Percentiles rank a stretch among this genome's conserved stretches.
Evolutionary conservation across 495 filamentous ascomycete genomes (phyloP).

Genomic region (Coniosporium apollinis): DNA sequence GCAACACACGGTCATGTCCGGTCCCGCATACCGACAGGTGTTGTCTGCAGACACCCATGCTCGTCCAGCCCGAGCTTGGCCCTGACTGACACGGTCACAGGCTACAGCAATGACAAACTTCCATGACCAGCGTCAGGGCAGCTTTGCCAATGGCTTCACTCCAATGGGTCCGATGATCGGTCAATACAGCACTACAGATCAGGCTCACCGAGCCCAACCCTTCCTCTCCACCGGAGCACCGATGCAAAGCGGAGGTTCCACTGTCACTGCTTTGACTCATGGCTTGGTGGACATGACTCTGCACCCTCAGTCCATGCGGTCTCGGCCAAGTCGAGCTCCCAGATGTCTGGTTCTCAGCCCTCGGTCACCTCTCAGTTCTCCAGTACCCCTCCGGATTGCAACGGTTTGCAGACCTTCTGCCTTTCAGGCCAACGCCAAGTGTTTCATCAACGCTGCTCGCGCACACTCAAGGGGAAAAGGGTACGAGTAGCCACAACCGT

Average conservation of each 20-base stretch:
- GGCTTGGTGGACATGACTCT: constrained; percentile 19
- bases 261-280: constrained; percentile 17
- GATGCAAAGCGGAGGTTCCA: constrained; percentile 7
- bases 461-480: too few relatives aligned
- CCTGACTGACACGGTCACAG: background rate
- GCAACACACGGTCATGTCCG: too few relatives aligned
- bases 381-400: too few relatives aligned
- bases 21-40: too few relatives aligned
- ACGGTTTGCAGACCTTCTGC: too few relatives aligned
- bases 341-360: constrained; percentile 13
- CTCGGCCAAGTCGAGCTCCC: constrained; percentile 15
- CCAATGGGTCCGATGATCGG: constrained; percentile 3
- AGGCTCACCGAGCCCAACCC: constrained; percentile 10
- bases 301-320: constrained; percentile 15
- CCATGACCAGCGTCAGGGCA: constrained; percentile 10
- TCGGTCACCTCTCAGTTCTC: too few relatives aligned
- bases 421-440: too few relatives aligned
- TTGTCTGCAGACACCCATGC: too few relatives aligned
- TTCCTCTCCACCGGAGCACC: constrained; percentile 14
- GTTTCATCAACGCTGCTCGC: too few relatives aligned
- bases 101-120: constrained; percentile 4
- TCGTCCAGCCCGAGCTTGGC: too few relatives aligned
- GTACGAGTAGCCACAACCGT: too few relatives aligned
- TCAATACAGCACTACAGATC: constrained; percentile 12
- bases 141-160: constrained; percentile 10